Percentiles rank a stretch among this genome's conserved stretches.
phyloP scores from a whole-genome alignment of 176 grass and related monocot species.

The Oryza rufipogon region DNA sequence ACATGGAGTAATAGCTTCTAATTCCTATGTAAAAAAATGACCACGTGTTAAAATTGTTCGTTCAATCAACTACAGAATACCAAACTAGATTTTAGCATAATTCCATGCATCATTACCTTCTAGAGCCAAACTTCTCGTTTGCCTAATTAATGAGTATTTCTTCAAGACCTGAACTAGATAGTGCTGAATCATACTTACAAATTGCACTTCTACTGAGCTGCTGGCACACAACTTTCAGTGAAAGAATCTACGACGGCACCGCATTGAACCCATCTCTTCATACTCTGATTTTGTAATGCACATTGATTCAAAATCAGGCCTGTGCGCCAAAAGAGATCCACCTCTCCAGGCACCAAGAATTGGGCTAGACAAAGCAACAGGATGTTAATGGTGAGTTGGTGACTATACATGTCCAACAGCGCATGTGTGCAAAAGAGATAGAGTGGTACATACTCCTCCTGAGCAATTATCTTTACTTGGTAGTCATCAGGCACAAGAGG shows the following conservation, averaged over 20 bases:
- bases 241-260: constrained; percentile 84
- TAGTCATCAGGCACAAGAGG: constrained; percentile 81
- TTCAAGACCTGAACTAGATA: not conserved
- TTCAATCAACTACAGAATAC: too few species aligned
- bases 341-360: constrained; percentile 91
- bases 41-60: not conserved
- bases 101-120: not conserved
- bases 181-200: constrained; percentile 1
- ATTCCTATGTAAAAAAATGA: not conserved
- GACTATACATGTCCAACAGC: too few species aligned
- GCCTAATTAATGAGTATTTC: not conserved
- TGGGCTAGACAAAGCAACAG: constrained; percentile 49
- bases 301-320: constrained; percentile 85
- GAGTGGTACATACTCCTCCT: constrained; percentile 65
- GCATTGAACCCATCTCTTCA: constrained; percentile 84
- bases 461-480: constrained; percentile 75
- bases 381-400: not conserved
- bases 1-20: not conserved
- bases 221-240: constrained; percentile 49
- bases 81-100: too few species aligned
- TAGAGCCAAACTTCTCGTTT: not conserved
- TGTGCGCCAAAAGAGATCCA: constrained; percentile 79
- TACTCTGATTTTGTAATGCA: constrained; percentile 84
- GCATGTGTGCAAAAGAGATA: not conserved
- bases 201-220: not conserved